Percentiles rank a stretch among this genome's conserved stretches.
Conservation (phyloP, 2,329 filamentous ascomycete genomes). For the Clonostachys rhizophaga region DNA sequence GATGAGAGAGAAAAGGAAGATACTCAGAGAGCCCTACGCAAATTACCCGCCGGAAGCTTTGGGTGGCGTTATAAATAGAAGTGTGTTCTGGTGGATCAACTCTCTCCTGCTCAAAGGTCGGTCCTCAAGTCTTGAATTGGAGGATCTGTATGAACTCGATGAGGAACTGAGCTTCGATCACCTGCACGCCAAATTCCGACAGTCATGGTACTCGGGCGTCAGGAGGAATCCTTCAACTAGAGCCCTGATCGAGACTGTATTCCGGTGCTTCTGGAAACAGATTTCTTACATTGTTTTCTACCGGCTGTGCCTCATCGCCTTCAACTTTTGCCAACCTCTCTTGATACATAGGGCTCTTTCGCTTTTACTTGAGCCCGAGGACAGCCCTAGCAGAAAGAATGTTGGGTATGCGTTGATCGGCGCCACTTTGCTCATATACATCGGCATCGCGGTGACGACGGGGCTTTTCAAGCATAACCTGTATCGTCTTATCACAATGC, state of each 20-base stretch:
- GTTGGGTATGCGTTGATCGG: constrained; percentile 35
- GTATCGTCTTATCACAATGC: constrained; percentile 21
- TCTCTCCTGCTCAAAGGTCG: constrained; percentile 28
- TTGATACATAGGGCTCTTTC: constrained; percentile 29
- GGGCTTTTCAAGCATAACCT: constrained; percentile 33
- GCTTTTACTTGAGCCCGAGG: constrained; percentile 18
- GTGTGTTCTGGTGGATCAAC: constrained; percentile 26
- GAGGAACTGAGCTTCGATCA: constrained; percentile 12
- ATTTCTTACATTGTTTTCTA: constrained; percentile 25
- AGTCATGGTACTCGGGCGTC: constrained; percentile 13
- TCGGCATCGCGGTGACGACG: constrained; percentile 29
- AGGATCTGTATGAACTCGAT: constrained; percentile 28
- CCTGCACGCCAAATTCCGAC: constrained; percentile 10
- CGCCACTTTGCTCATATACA: constrained; percentile 30
- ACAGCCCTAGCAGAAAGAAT: constrained; percentile 9
- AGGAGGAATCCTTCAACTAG: constrained; percentile 11
- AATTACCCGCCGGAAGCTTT: constrained; percentile 31
- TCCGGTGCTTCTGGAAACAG: constrained; percentile 17
- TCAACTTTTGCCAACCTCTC: constrained; percentile 37
- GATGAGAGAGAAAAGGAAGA: constrained; percentile 27
- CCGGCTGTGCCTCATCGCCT: constrained; percentile 28
- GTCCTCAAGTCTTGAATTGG: constrained; percentile 17
- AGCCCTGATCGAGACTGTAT: constrained; percentile 15
- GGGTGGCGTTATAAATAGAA: constrained; percentile 21
- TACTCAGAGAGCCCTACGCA: constrained; percentile 12